These are phyloP conservation scores for Suhomyces bokatorum DNA, from an alignment of 1,139 yeast species.

Conservation along the genomic window DNA sequence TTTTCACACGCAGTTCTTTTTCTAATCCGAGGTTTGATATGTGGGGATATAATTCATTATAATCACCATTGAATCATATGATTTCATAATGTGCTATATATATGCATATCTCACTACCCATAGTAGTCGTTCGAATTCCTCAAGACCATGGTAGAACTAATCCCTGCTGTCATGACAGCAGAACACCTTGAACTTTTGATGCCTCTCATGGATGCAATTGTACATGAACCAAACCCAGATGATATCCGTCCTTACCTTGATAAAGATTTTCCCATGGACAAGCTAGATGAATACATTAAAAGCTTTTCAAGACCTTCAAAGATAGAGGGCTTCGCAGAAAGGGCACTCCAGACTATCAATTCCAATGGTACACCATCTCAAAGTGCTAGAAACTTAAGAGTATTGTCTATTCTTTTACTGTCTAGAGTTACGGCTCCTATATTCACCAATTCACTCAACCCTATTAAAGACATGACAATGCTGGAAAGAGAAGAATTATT, in stretches of 20 bases:
- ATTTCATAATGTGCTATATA: neutral
- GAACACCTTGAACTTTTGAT: conserved; percentile 30
- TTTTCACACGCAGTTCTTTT: neutral
- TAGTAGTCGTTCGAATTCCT: too few species aligned
- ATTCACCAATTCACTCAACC: conserved; percentile 36
- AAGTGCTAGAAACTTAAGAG: conserved; percentile 16
- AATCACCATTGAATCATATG: too few species aligned
- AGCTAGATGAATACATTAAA: conserved; percentile 35
- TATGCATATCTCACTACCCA: too few species aligned
- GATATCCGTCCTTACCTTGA: conserved; percentile 29
- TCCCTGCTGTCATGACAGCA: conserved; percentile 24
- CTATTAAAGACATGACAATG: conserved; percentile 39
- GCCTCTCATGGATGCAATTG: conserved; percentile 36
- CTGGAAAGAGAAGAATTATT: conserved; percentile 33
- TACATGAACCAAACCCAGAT: conserved; percentile 37
- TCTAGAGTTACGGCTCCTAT: conserved; percentile 38
- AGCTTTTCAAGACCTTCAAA: conserved; percentile 33
- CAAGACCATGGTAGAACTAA: neutral
- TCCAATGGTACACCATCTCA: conserved; percentile 13
- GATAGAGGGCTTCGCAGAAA: conserved; percentile 28
- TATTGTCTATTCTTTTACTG: conserved; percentile 22
- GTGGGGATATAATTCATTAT: too few species aligned
- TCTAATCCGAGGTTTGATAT: too few species aligned
- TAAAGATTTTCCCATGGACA: conserved; percentile 29
- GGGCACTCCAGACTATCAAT: conserved; percentile 1